Base-by-base conservation (phyloP, 2,329 filamentous ascomycete genomes). In the Fusarium cicatricum region DNA sequence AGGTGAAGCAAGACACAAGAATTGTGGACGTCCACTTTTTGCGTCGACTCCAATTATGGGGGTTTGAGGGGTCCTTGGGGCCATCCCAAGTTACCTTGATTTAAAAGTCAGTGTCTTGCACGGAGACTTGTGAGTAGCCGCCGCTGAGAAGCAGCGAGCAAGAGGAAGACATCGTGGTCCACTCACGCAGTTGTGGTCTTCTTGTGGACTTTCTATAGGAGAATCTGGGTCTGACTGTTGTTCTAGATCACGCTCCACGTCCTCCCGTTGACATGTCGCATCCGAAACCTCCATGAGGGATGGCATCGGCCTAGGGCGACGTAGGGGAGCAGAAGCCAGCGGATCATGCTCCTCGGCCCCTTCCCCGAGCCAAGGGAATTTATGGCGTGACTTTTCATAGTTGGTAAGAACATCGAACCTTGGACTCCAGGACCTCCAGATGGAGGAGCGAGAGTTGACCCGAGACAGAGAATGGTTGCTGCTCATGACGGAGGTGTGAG, bases 31-130 rank as follows among this genome's bases (percentile, higher is more conserved):
- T 64, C 73, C 73, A 75, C 55, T 74, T 75, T 57, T 69, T 67
- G 31, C 57, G 34, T 14, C 58, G 65, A 2, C 60, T 64, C 82
- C 83, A 86, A 64, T 85, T 85, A 42, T 71, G 65, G 2, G 76
- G 76, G 50, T 78, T 76, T 3, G 43, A 55, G 2, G 73, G 74
- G 50, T 78, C 76, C 15, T 82, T 71, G 4, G 75, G 72, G 0
- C 79, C 78, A 45, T 78, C 72, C 81, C 82, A 77, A 17, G 71
- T 73, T 9, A 77, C 70, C 74, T 76, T 54, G 8, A 2, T 19
- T n/a, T 15, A 23, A 17, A 8, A 29, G 39, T 34, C 19, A 42
- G 14, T 17, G n/a, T 14, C 7, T 7, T 39, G 34, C 33, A 40
- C 32, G n/a, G 14, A 11, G 28, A 28, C 12, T 10, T 17, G 21